Percentiles rank a stretch among this genome's conserved stretches.
Evolutionary conservation across 805 yeast genomes (phyloP).

Genomic region (Candida rishiriensis): DNA sequence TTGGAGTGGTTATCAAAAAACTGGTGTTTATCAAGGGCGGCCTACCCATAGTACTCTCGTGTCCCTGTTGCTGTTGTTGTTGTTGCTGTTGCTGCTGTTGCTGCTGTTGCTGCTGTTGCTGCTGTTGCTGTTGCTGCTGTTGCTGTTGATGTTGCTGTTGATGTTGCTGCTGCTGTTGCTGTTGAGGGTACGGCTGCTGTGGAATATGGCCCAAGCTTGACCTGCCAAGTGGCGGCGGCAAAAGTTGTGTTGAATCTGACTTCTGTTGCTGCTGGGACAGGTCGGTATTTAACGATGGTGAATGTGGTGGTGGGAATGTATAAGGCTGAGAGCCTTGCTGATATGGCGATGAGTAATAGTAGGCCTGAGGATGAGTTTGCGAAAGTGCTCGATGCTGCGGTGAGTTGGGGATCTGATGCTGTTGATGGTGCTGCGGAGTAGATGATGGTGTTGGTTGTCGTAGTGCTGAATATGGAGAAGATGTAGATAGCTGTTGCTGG

Average conservation of each 20-base stretch:
- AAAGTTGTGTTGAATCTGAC: no score
- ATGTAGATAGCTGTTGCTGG: constrained; percentile 1
- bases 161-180: no score
- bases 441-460: constrained; percentile 4
- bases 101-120: no score
- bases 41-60: no score
- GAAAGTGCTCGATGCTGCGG: not conserved
- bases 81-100: not conserved
- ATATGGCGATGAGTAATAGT: constrained; percentile 14
- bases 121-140: constrained; percentile 1
- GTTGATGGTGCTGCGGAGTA: constrained; percentile 3
- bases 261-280: not conserved
- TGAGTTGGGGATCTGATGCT: constrained; percentile 5
- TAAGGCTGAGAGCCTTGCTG: constrained; percentile 1
- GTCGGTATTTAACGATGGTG: not conserved
- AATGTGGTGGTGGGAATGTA: constrained; percentile 6
- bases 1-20: constrained; percentile 22
- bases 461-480: constrained; percentile 9
- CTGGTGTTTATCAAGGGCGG: constrained; percentile 5
- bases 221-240: no score
- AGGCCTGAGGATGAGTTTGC: constrained; percentile 8
- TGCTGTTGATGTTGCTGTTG: not conserved
- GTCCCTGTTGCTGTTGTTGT: not conserved
- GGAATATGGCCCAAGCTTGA: not conserved
- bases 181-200: constrained; percentile 2